phyloP scores from a whole-genome alignment of 768 basidiomycete genomes.

The Termitomyces heimii region DNA sequence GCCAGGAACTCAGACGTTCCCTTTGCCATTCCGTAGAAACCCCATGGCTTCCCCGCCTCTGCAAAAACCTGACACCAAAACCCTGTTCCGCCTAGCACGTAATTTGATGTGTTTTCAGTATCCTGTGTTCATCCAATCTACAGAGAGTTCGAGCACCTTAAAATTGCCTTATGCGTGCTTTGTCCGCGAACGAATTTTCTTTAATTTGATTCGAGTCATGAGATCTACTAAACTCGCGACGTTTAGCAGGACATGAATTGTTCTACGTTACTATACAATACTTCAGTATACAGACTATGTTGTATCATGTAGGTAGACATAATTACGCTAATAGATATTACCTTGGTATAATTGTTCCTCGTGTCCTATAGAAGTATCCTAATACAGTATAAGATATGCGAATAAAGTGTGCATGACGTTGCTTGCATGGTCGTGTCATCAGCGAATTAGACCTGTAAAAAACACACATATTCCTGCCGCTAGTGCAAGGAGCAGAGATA shows the following conservation, averaged over 20 bases:
- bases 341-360: neutral
- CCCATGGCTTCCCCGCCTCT: neutral
- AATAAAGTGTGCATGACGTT: neutral
- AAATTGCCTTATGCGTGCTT: neutral
- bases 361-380: neutral
- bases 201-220: neutral
- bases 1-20: neutral
- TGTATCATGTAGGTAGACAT: neutral
- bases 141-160: neutral
- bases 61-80: neutral
- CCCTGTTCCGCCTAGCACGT: neutral
- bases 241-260: neutral
- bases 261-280: neutral
- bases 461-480: neutral
- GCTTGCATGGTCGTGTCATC: no score
- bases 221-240: neutral
- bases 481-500: neutral
- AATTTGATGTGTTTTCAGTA: neutral
- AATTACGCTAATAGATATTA: neutral
- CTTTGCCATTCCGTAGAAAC: neutral
- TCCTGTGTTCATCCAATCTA: neutral
- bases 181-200: neutral
- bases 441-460: conserved; percentile 27
- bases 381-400: neutral
- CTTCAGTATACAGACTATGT: neutral